phyloP scores from a whole-genome alignment of 1,284 basidiomycete species.

The Flammula alnicola region DNA sequence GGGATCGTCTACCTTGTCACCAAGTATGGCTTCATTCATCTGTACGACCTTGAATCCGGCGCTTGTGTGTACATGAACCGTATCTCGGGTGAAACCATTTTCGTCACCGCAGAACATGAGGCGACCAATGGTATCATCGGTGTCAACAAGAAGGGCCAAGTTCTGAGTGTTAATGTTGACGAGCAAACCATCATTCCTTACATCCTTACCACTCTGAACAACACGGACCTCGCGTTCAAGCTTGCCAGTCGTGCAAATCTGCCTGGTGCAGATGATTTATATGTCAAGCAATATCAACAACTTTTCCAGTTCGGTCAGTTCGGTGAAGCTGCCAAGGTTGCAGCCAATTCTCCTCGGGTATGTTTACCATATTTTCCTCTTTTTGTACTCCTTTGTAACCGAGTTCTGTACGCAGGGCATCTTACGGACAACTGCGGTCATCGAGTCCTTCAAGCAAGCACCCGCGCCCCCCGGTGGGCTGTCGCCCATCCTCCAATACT shows the following conservation, averaged over 20 bases:
- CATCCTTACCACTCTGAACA: slow-evolving; percentile 92
- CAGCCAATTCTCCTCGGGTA: slow-evolving; percentile 95
- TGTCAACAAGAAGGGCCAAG: slow-evolving; percentile 99
- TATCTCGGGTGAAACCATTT: slow-evolving; percentile 99
- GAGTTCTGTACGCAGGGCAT: slow-evolving; percentile 76
- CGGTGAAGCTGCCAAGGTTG: slow-evolving; percentile 96
- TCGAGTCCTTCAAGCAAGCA: slow-evolving; percentile 97
- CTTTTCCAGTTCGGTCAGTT: slow-evolving; percentile 92
- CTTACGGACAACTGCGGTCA: slow-evolving; percentile 92
- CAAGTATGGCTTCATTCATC: slow-evolving; percentile 99
- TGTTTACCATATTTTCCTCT: slow-evolving; percentile 24
- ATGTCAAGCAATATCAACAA: slow-evolving; percentile 94
- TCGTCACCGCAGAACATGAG: slow-evolving; percentile 98
- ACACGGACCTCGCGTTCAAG: slow-evolving; percentile 98
- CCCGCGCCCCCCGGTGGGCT: slow-evolving; percentile 90
- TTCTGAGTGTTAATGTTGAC: slow-evolving; percentile 96
- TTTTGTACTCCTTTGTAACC: slow-evolving; percentile 13
- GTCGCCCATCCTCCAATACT: slow-evolving; percentile 98
- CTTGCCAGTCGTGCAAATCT: slow-evolving; percentile 96
- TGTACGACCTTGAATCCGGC: slow-evolving; percentile 98
- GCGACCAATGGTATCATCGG: slow-evolving; percentile 95
- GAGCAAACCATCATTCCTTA: slow-evolving; percentile 97
- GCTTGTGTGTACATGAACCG: slow-evolving; percentile 99
- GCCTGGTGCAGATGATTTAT: slow-evolving; percentile 97
- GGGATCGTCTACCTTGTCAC: slow-evolving; percentile 98